Conservation (phyloP, 2,329 filamentous ascomycete genomes). For the Zelopaecilomyces penicillatus region DNA sequence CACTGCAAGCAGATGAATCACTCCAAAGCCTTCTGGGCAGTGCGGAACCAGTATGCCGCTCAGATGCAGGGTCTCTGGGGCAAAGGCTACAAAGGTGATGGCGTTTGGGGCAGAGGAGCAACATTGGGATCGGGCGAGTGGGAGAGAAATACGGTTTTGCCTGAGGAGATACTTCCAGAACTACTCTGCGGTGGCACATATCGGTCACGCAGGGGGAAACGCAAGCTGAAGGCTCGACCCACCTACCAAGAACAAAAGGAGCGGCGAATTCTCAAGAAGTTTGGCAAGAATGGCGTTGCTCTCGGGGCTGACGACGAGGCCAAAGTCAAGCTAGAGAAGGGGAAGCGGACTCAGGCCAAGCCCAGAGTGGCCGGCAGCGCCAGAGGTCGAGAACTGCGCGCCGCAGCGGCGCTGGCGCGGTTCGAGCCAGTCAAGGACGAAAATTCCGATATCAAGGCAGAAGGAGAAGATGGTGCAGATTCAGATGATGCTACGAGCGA, state of each 20-base stretch:
- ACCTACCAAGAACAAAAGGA: conserved; percentile 68
- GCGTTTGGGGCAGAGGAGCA: conserved; percentile 70
- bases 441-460: conserved; percentile 25
- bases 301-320: conserved; percentile 61
- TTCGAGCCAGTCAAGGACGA: conserved; percentile 54
- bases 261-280: conserved; percentile 64
- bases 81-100: conserved; percentile 67
- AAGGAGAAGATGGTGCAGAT: conserved; percentile 23
- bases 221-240: conserved; percentile 42
- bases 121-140: conserved; percentile 53
- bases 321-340: conserved; percentile 59
- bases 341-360: conserved; percentile 53
- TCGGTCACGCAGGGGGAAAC: conserved; percentile 49
- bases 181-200: conserved; percentile 79
- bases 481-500: conserved; percentile 40
- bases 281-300: conserved; percentile 60
- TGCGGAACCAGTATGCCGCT: conserved; percentile 63
- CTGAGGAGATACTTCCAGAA: conserved; percentile 53
- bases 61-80: conserved; percentile 65
- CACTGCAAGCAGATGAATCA: conserved; percentile 94
- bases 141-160: conserved; percentile 42
- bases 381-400: conserved; percentile 65
- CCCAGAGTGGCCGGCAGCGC: conserved; percentile 68
- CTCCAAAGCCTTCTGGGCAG: conserved; percentile 69
- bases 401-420: conserved; percentile 66